These are phyloP conservation scores for Metschnikowia lachancei DNA, from an alignment of 805 yeast genomes.

Conservation along the genomic window DNA sequence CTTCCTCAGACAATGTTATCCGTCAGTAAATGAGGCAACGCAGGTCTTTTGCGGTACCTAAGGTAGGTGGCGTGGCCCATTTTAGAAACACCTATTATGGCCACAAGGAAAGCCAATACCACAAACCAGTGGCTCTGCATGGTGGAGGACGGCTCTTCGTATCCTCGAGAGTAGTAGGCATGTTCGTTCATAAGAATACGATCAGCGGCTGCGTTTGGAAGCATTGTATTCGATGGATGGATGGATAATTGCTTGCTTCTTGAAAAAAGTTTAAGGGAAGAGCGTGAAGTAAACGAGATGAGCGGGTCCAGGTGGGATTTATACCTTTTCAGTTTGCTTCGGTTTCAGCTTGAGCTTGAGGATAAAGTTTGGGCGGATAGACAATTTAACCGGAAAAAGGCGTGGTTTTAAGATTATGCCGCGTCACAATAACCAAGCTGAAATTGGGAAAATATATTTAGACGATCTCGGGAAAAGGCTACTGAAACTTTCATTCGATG, in stretches of 20 bases:
- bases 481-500: too few species aligned
- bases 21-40: background rate
- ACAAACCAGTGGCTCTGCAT: slow-evolving; percentile 1
- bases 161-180: slow-evolving; percentile 15
- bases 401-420: too few species aligned
- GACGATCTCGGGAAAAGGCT: too few species aligned
- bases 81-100: slow-evolving; percentile 4
- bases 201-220: slow-evolving; percentile 15
- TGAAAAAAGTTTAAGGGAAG: too few species aligned
- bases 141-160: background rate
- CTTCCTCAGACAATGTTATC: slow-evolving; percentile 1
- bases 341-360: too few species aligned
- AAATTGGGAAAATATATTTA: too few species aligned
- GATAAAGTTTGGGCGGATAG: too few species aligned
- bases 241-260: background rate
- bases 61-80: background rate
- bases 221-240: slow-evolving; percentile 6
- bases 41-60: background rate
- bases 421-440: too few species aligned
- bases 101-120: background rate
- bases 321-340: too few species aligned
- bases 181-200: slow-evolving; percentile 17
- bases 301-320: too few species aligned
- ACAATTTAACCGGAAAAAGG: too few species aligned
- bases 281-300: too few species aligned